Base-by-base conservation (phyloP, 768 basidiomycete genomes). In the Dentipellis fragilis region DNA sequence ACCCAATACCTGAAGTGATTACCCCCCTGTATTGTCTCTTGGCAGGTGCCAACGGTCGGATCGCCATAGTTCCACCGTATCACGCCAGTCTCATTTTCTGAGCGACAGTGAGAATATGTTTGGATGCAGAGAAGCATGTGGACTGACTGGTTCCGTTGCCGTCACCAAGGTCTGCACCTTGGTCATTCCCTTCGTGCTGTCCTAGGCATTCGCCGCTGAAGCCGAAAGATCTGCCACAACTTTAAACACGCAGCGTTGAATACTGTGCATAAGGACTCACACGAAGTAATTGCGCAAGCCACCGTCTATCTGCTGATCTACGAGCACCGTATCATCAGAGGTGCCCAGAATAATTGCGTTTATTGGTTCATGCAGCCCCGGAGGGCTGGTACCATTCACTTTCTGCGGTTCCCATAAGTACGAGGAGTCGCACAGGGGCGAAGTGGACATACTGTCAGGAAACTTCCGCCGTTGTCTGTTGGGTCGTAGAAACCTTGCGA, bases 1-100 rank as follows among this genome's bases (percentile, higher is more conserved):
- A 75, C 68, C 92, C 91, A 94, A 67, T 93, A 94, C 40, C 93
- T 80, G 65, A 93, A 81, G 65, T 96, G 93, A 64, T 88, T 79
- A 6, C 93, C 93, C 1, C 93, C 93, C 61, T 88, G 65, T 42
- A 94, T 77, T 2, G 89, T 88, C 69, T 96, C 93, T 61, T 79
- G 72, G 69, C 93, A 95, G 1, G 92, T 80, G 0, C 93, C 93
- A n/a, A 93, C 68, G 52, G 81, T 72, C 0, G 83, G 79, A 62
- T 95, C 83, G 8, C 81, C 83, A 66, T 89, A 97, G 65, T 93
- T 80, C 79, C 81, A 93, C 37, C 93, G 78, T 22, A 94, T 81
- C n/a, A 85, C 87, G 8, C 83, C 81, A 0, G 87, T 86, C 66
- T 96, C 84, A 66, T 92, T 89, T 57, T 75, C 89, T 91, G 65